These are phyloP conservation scores for Aspergillus cejpii DNA, from an alignment of 2,329 filamentous ascomycete genomes.

Conservation along the genomic window DNA sequence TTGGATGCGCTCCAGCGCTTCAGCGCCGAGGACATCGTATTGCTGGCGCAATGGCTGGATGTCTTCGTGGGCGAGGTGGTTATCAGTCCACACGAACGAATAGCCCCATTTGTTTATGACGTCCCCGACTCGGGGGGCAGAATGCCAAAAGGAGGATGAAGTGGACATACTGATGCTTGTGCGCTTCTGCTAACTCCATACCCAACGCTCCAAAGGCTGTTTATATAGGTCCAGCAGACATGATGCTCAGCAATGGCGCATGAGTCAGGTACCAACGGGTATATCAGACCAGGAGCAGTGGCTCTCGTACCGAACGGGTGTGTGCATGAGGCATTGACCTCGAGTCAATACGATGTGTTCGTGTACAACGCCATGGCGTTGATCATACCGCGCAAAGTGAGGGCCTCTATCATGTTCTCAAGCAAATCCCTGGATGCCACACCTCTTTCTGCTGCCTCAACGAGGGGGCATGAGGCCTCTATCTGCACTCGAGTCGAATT, in stretches of 20 bases:
- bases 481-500: too few relatives aligned
- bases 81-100: slow-evolving; percentile 13
- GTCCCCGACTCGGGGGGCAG: slow-evolving; percentile 2
- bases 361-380: not conserved
- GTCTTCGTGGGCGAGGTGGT: slow-evolving; percentile 8
- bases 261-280: too few relatives aligned
- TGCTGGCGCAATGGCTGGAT: slow-evolving; percentile 14
- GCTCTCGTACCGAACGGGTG: too few relatives aligned
- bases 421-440: not conserved
- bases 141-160: not conserved
- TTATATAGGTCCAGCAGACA: too few relatives aligned
- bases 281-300: not conserved
- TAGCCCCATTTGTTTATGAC: slow-evolving; percentile 15
- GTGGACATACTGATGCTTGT: not conserved
- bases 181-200: not conserved
- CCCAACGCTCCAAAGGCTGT: not conserved
- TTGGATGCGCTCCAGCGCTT: slow-evolving; percentile 12
- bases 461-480: too few relatives aligned
- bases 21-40: slow-evolving; percentile 12
- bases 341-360: too few relatives aligned
- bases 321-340: too few relatives aligned
- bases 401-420: not conserved
- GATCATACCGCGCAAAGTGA: not conserved
- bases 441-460: too few relatives aligned
- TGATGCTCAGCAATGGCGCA: too few relatives aligned